These are phyloP conservation scores for Wickerhamiella cacticola DNA, from an alignment of 805 yeast species.

Conservation along the genomic window DNA sequence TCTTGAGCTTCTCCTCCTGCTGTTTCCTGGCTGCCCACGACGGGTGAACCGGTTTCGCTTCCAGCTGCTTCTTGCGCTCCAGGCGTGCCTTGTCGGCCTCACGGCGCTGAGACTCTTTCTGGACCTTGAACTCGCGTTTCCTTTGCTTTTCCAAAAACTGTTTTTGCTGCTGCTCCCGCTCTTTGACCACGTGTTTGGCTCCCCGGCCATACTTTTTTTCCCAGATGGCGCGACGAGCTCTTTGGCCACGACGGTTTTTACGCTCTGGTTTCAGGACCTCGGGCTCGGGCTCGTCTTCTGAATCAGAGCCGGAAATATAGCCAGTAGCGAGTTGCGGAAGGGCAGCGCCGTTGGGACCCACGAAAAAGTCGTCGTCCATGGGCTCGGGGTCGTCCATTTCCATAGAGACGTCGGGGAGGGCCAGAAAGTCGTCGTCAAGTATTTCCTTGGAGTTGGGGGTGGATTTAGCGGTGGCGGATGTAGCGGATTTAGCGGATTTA, in stretches of 20 bases:
- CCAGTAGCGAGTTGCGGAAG: slow-evolving; percentile 37
- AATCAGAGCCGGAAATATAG: slow-evolving; percentile 71
- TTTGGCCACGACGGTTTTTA: slow-evolving; percentile 90
- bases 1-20: slow-evolving; percentile 55
- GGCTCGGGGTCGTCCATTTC: slow-evolving; percentile 35
- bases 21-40: slow-evolving; percentile 86
- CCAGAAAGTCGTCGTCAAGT: slow-evolving; percentile 24
- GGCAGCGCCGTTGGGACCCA: slow-evolving; percentile 48
- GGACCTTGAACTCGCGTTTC: slow-evolving; percentile 14
- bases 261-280: slow-evolving; percentile 31
- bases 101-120: slow-evolving; percentile 7
- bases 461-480: no score
- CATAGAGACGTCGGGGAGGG: slow-evolving; percentile 13
- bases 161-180: slow-evolving; percentile 40
- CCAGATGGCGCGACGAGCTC: slow-evolving; percentile 96
- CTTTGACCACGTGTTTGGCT: slow-evolving; percentile 74
- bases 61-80: slow-evolving; percentile 20
- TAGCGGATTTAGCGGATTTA: no score
- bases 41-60: slow-evolving; percentile 57
- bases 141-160: slow-evolving; percentile 33
- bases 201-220: slow-evolving; percentile 71
- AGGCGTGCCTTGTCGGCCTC: slow-evolving; percentile 21
- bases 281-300: slow-evolving; percentile 25
- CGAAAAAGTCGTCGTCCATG: slow-evolving; percentile 36
- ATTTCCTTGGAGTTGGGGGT: no score